Base-by-base conservation (phyloP, 345 rosid genomes). In the Ceriops zippeliana region DNA sequence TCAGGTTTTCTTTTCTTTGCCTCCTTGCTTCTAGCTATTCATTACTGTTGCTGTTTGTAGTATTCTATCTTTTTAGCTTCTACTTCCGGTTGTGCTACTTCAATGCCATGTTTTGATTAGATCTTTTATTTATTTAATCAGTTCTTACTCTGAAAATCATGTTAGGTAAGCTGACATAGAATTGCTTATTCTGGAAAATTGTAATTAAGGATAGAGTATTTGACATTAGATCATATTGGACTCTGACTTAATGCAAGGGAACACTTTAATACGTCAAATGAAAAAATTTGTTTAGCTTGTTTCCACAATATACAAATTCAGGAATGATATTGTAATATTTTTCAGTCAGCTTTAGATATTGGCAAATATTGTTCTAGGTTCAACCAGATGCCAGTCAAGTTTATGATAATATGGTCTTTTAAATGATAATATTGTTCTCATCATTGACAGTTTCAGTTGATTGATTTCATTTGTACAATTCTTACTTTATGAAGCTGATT, bases 1-100 rank as follows among this genome's bases (percentile, higher is more conserved):
- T 74, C 99, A 95, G 97, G 99, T 95, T 67, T 66, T 2, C 7
- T 66, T 70, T 59, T 58, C 68, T 49, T 20, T 58, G 11, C 71
- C 35, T 66, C 16, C 47, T 68, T 35, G 35, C 27, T 17, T 42
- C 49, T 16, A 42, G 49, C 49, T 4, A 1, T 42, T 42, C 17
- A 17, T 42, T 42, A 42, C 49, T 42, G 17, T 42, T 42, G 7
- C 11, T 60, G 24, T 47, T 64, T 62, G 58, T 58, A 26, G 62
- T 52, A 1, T 21, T 27, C 47, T 42, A 64, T 42, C 42, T 58
- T 24, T 53, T 53, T 57, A 61, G 57, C 16, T 63, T 37, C 65
- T 52, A 5, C 49, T 22, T 31, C 31, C 28, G 31, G 15, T 70
- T 9, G 13, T 37, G 27, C 46, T 13, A n/a, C 19, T 35, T 47